Evolutionary conservation across 164 flowering plant species (phyloP).

Genomic region (Vitis rotundifolia): DNA sequence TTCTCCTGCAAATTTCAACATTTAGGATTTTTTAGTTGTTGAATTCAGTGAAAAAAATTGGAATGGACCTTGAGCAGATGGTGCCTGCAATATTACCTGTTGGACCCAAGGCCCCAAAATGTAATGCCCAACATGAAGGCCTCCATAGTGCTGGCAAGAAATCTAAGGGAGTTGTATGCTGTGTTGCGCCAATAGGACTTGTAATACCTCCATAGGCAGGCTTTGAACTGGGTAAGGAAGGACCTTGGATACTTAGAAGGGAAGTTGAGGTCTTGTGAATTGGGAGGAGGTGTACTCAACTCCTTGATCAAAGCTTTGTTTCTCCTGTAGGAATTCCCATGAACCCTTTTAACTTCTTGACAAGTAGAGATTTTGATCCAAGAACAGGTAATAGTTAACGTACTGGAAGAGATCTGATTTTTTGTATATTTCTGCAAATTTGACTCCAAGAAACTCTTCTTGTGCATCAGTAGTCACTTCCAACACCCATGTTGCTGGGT

Average conservation of each 20-base stretch:
- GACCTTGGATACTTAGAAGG: constrained; percentile 4
- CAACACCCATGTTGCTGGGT: constrained; percentile 57
- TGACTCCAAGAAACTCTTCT: constrained; percentile 30
- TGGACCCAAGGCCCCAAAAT: constrained; percentile 13
- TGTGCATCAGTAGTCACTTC: constrained; percentile 41
- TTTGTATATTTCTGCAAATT: constrained; percentile 32
- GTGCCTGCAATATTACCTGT: neutral
- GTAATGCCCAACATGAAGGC: constrained; percentile 7
- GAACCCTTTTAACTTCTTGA: neutral
- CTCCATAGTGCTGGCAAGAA: neutral
- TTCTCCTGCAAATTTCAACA: constrained; percentile 2
- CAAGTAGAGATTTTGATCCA: neutral
- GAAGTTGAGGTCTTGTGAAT: constrained; percentile 9
- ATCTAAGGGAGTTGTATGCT: neutral
- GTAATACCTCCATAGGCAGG: constrained; percentile 13
- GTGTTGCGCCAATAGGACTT: constrained; percentile 12
- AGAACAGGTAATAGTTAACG: neutral
- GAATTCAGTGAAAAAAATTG: too few species aligned
- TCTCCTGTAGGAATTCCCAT: constrained; percentile 2
- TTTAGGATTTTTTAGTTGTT: too few species aligned
- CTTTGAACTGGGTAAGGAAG: constrained; percentile 8
- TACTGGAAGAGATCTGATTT: constrained; percentile 37
- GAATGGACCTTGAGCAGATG: neutral
- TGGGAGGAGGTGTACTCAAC: constrained; percentile 1
- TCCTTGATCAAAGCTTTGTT: constrained; percentile 6